Conservation (phyloP, 2,329 filamentous ascomycete genomes). For the Cladosporium cucumerinum region DNA sequence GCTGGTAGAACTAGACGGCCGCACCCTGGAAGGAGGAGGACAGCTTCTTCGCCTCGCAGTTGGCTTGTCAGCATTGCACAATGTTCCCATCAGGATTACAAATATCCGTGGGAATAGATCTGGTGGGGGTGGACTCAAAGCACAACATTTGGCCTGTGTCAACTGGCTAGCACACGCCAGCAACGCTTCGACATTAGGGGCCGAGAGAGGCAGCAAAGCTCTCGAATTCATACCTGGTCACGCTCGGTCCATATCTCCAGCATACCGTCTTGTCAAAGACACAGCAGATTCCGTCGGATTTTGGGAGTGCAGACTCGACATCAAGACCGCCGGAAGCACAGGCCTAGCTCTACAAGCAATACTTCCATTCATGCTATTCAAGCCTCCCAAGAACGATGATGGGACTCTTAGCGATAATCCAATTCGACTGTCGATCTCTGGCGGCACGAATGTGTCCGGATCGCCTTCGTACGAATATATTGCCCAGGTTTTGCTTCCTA, state of each 20-base stretch:
- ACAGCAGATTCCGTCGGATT: conserved; percentile 9
- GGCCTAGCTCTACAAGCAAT: conserved; percentile 58
- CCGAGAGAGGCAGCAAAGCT: conserved; percentile 42
- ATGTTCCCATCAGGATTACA: conserved; percentile 48
- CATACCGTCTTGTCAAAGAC: conserved; percentile 18
- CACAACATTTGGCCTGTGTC: conserved; percentile 56
- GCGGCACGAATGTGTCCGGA: conserved; percentile 57
- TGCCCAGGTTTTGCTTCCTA: conserved; percentile 54
- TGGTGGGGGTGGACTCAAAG: conserved; percentile 54
- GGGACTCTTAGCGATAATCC: conserved; percentile 3
- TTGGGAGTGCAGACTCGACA: conserved; percentile 40
- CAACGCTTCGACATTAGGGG: conserved; percentile 42
- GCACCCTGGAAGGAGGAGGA: conserved; percentile 60
- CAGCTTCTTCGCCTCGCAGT: conserved; percentile 58
- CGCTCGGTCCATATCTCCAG: conserved; percentile 17
- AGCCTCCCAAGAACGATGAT: conserved; percentile 27
- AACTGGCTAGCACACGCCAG: conserved; percentile 51
- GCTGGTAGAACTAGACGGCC: conserved; percentile 48
- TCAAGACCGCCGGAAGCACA: conserved; percentile 52
- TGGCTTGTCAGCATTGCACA: conserved; percentile 53
- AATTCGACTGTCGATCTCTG: conserved; percentile 46
- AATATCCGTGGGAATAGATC: conserved; percentile 53
- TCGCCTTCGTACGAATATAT: conserved; percentile 58
- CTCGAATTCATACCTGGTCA: conserved; percentile 40
- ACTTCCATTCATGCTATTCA: conserved; percentile 55